Evolutionary conservation across 768 basidiomycete genomes (phyloP).

Genomic region (Naganishia randhawae): DNA sequence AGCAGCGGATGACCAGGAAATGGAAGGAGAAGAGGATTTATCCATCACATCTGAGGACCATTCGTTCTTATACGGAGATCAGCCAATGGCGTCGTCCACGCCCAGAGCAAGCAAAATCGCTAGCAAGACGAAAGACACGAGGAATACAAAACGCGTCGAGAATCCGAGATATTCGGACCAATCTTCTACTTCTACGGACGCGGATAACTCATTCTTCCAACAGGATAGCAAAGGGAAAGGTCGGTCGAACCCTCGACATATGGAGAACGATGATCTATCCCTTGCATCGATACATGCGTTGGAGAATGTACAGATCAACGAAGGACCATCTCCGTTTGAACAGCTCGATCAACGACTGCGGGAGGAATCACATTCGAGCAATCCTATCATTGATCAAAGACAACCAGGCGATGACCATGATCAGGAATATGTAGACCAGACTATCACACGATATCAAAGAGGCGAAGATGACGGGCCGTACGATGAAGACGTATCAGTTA

Average conservation of each 20-base stretch:
- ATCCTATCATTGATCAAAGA: no score
- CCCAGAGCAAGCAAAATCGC: constrained; percentile 50
- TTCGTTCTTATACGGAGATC: constrained; percentile 68
- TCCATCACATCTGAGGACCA: constrained; percentile 56
- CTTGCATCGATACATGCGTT: constrained; percentile 6
- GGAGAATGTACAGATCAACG: constrained; percentile 4
- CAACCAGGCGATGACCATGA: background rate
- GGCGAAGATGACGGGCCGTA: constrained; percentile 30
- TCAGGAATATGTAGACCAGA: constrained; percentile 14
- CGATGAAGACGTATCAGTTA: constrained; percentile 29
- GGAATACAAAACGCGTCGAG: background rate
- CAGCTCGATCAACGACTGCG: constrained; percentile 11
- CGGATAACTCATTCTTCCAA: background rate
- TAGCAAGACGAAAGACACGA: background rate
- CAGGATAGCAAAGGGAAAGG: background rate
- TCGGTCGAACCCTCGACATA: background rate
- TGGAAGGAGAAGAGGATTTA: constrained; percentile 27
- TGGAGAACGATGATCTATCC: background rate
- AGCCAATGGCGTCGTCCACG: constrained; percentile 70
- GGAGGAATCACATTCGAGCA: background rate
- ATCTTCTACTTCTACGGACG: background rate
- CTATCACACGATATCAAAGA: constrained; percentile 34
- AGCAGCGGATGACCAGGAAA: background rate
- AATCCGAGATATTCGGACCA: constrained; percentile 20
- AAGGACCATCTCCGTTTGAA: constrained; percentile 14